phyloP scores from a whole-genome alignment of 805 yeast species.

The Suhomyces kilbournensis region DNA sequence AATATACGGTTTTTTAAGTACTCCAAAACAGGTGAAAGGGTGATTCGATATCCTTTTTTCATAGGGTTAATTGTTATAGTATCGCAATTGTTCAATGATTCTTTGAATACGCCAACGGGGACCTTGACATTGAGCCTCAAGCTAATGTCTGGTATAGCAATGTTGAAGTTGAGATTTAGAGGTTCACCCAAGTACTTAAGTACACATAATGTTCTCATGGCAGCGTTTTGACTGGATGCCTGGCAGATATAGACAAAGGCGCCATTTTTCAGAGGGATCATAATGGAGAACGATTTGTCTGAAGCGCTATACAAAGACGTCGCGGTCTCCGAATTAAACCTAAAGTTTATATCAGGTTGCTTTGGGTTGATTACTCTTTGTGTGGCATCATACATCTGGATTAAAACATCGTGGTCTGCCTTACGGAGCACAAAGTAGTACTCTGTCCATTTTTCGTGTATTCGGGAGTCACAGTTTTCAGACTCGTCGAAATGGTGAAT shows the following conservation, averaged over 20 bases:
- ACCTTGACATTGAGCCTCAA: slow-evolving; percentile 44
- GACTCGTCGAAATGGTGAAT: slow-evolving; percentile 40
- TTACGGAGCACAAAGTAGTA: slow-evolving; percentile 68
- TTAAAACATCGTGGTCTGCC: slow-evolving; percentile 48
- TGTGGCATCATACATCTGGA: slow-evolving; percentile 56
- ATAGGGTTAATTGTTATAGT: slow-evolving; percentile 10
- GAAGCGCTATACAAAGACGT: slow-evolving; percentile 60
- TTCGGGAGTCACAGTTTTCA: slow-evolving; percentile 51
- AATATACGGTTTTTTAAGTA: slow-evolving; percentile 39
- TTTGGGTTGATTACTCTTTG: slow-evolving; percentile 2
- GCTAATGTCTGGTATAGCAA: slow-evolving; percentile 47
- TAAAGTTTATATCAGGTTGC: slow-evolving; percentile 21
- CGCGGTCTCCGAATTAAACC: slow-evolving; percentile 14
- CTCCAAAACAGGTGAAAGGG: slow-evolving; percentile 28
- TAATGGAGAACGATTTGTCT: slow-evolving; percentile 68
- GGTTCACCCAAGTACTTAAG: slow-evolving; percentile 45
- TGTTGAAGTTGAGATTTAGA: slow-evolving; percentile 22
- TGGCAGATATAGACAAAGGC: slow-evolving; percentile 50
- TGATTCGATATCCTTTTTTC: slow-evolving; percentile 23
- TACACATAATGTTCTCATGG: slow-evolving; percentile 65
- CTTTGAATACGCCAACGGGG: slow-evolving; percentile 28
- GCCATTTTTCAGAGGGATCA: slow-evolving; percentile 24
- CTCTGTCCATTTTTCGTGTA: slow-evolving; percentile 77
- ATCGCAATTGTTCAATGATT: slow-evolving; percentile 7
- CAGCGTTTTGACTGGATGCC: slow-evolving; percentile 49